These are phyloP conservation scores for Colletotrichum falcatum DNA, from an alignment of 2,329 filamentous ascomycete genomes.

Conservation along the genomic window DNA sequence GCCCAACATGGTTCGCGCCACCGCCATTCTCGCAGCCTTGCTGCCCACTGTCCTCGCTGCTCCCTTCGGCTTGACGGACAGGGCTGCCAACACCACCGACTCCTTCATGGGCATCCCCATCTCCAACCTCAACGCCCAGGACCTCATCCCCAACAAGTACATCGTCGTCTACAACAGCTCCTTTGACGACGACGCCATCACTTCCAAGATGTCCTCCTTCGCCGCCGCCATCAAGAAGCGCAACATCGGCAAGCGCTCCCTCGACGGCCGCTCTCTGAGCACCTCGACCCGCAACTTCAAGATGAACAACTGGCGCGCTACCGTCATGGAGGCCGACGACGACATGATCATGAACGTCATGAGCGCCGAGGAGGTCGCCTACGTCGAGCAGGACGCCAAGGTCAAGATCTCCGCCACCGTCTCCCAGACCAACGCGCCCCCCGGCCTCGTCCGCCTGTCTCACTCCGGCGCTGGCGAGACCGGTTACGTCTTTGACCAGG, in stretches of 20 bases:
- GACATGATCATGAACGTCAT: conserved; percentile 62
- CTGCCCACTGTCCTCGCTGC: conserved; percentile 44
- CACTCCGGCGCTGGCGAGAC: conserved; percentile 50
- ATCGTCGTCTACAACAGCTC: conserved; percentile 74
- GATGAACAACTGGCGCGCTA: conserved; percentile 64
- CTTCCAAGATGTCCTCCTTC: conserved; percentile 62
- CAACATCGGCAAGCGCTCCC: conserved; percentile 65
- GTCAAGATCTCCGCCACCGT: conserved; percentile 59
- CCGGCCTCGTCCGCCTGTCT: conserved; percentile 66
- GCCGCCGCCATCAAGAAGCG: conserved; percentile 65
- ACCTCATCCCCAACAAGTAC: conserved; percentile 68
- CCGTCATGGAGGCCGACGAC: conserved; percentile 65
- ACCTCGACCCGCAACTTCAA: conserved; percentile 59
- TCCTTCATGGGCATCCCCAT: conserved; percentile 58
- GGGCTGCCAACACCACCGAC: conserved; percentile 41
- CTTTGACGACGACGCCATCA: conserved; percentile 60
- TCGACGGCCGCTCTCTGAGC: conserved; percentile 61
- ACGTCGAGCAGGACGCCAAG: conserved; percentile 65
- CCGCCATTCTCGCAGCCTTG: conserved; percentile 44
- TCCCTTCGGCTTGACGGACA: conserved; percentile 42
- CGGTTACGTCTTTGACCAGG: conserved; percentile 64
- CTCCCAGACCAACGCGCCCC: conserved; percentile 65
- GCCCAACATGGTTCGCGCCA: conserved; percentile 44
- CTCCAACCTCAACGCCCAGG: conserved; percentile 59
- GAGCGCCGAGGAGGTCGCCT: conserved; percentile 61